phyloP scores from a whole-genome alignment of 257 asterid genomes.

The Anisodus tanguticus region DNA sequence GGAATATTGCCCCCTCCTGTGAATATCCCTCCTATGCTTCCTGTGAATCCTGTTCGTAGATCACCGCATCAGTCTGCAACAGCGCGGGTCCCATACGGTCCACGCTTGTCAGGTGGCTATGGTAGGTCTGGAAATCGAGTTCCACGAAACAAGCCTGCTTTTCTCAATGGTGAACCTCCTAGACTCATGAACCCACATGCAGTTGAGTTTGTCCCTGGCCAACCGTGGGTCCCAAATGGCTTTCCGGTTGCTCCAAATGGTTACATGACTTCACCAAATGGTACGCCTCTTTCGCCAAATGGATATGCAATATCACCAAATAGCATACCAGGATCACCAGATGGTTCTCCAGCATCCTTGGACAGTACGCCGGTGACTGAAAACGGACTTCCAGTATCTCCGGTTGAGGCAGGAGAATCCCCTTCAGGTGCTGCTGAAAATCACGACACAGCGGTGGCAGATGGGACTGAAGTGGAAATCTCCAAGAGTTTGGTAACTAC shows the following conservation, averaged over 20 bases:
- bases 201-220: slow-evolving; percentile 72
- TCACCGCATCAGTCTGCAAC: slow-evolving; percentile 86
- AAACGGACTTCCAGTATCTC: slow-evolving; percentile 43
- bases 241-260: slow-evolving; percentile 67
- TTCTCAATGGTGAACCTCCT: slow-evolving; percentile 57
- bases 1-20: slow-evolving; percentile 77
- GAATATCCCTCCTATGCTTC: slow-evolving; percentile 58
- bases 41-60: slow-evolving; percentile 67
- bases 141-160: slow-evolving; percentile 64
- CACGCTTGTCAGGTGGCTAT: slow-evolving; percentile 76
- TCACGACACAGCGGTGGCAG: slow-evolving; percentile 32
- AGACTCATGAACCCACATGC: slow-evolving; percentile 84
- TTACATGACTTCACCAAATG: slow-evolving; percentile 55
- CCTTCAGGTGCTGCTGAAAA: slow-evolving; percentile 44
- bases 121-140: slow-evolving; percentile 65
- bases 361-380: slow-evolving; percentile 46
- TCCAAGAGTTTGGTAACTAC: slow-evolving; percentile 30
- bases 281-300: slow-evolving; percentile 40
- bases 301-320: slow-evolving; percentile 42
- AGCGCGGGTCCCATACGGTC: slow-evolving; percentile 77
- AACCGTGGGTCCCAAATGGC: slow-evolving; percentile 75
- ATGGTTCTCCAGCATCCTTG: slow-evolving; percentile 41
- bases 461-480: slow-evolving; percentile 41
- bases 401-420: slow-evolving; percentile 52
- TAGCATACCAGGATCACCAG: slow-evolving; percentile 46